phyloP scores from a whole-genome alignment of 2,329 filamentous ascomycete genomes.

The Ilyonectria destructans region DNA sequence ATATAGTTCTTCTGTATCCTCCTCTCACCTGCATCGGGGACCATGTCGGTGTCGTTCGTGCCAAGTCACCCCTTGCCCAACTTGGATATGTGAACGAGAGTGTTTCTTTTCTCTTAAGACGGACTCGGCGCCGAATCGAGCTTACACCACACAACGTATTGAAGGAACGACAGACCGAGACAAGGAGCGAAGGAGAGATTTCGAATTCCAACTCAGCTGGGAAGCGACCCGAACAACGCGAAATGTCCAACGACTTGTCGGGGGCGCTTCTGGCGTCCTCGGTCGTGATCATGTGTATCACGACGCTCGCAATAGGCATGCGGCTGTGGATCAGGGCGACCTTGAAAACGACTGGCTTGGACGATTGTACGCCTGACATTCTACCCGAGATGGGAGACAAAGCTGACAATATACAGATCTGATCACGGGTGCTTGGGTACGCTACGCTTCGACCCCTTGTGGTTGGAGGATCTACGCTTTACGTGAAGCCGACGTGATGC shows the following conservation, averaged over 20 bases:
- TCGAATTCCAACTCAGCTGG: not conserved
- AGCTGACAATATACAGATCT: conserved; percentile 29
- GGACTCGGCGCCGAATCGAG: conserved; percentile 2
- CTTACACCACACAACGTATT: not conserved
- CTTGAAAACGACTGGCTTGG: conserved; percentile 33
- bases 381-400: not conserved
- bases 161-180: conserved; percentile 10
- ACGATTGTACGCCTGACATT: conserved; percentile 33
- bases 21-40: conserved; percentile 3
- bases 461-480: not conserved
- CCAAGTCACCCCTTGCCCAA: conserved; percentile 12
- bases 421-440: conserved; percentile 34
- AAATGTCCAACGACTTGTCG: conserved; percentile 35
- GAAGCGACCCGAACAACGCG: not conserved
- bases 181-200: not conserved
- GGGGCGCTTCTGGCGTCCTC: conserved; percentile 34
- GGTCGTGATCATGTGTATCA: conserved; percentile 32
- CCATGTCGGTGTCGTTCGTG: conserved; percentile 20
- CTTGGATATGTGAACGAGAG: conserved; percentile 16
- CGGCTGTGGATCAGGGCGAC: conserved; percentile 35
- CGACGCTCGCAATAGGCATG: conserved; percentile 30
- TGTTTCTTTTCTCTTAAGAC: conserved; percentile 23
- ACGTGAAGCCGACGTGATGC: not conserved
- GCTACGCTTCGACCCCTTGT: not conserved
- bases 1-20: conserved; percentile 16